Percentiles rank a stretch among this genome's conserved stretches.
phyloP scores from a whole-genome alignment of 179 eudicot species.

The Dionaea muscipula region DNA sequence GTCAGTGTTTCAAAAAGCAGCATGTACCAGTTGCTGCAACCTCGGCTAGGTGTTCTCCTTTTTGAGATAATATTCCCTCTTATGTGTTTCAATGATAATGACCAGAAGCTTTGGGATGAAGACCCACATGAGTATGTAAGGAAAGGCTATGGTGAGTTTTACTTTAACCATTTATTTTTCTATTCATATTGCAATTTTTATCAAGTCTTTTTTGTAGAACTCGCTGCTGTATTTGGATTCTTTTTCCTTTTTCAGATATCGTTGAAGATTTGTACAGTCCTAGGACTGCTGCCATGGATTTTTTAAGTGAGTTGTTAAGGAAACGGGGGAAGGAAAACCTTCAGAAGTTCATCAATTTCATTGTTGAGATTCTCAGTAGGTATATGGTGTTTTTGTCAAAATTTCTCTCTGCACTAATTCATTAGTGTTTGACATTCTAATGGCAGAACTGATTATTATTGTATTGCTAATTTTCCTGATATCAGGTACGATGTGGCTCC shows the following conservation, averaged over 20 bases:
- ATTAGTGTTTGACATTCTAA: not conserved
- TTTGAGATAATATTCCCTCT: slow-evolving; percentile 92
- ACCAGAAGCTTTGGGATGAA: slow-evolving; percentile 96
- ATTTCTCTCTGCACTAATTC: too few species aligned
- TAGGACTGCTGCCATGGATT: slow-evolving; percentile 98
- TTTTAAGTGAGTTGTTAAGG: slow-evolving; percentile 90
- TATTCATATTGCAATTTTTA: not conserved
- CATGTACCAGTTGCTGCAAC: slow-evolving; percentile 83
- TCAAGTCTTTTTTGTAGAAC: too few species aligned
- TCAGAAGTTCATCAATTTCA: slow-evolving; percentile 74
- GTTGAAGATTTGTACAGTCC: slow-evolving; percentile 98
- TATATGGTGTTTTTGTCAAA: slow-evolving; percentile 10
- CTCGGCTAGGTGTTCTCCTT: slow-evolving; percentile 74
- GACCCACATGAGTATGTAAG: slow-evolving; percentile 99
- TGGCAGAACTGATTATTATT: not conserved
- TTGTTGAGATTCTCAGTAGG: slow-evolving; percentile 91
- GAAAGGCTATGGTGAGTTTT: slow-evolving; percentile 89
- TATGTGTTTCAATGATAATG: slow-evolving; percentile 95
- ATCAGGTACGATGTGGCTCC: slow-evolving; percentile 68
- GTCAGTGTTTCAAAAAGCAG: slow-evolving; percentile 71
- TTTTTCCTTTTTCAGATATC: slow-evolving; percentile 46
- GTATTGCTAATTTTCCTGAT: slow-evolving; percentile 9
- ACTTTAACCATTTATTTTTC: not conserved
- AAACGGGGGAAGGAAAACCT: slow-evolving; percentile 92
- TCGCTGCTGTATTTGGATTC: not conserved